Conservation (phyloP, 2,329 filamentous ascomycete genomes). For the Penicillium sp. region DNA sequence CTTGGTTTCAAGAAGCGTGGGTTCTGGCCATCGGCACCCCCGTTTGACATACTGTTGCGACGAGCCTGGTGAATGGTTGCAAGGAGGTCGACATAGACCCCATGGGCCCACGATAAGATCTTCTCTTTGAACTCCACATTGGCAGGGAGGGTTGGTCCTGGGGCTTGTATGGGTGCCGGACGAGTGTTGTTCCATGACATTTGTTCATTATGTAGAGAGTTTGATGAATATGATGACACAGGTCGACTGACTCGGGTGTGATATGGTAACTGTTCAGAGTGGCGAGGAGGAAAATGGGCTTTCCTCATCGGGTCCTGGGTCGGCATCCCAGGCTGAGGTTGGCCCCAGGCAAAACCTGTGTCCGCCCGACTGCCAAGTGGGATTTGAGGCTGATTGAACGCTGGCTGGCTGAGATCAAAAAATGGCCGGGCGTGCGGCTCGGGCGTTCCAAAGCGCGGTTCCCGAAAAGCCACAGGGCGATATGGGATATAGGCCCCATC, state of each 20-base stretch:
- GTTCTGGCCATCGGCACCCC: constrained; percentile 39
- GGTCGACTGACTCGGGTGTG: constrained; percentile 29
- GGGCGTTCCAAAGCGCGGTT: constrained; percentile 47
- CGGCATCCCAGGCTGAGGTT: constrained; percentile 26
- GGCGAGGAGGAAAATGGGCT: constrained; percentile 38
- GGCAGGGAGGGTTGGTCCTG: constrained; percentile 24
- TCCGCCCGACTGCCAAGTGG: constrained; percentile 28
- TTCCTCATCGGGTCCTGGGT: constrained; percentile 33
- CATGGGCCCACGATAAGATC: constrained; percentile 67
- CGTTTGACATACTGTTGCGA: constrained; percentile 50
- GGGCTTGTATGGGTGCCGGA: constrained; percentile 23
- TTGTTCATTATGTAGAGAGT: constrained; percentile 22
- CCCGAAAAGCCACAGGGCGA: constrained; percentile 57
- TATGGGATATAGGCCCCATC: constrained; percentile 63
- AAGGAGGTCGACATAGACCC: constrained; percentile 69
- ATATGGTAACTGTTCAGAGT: constrained; percentile 35
- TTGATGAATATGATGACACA: constrained; percentile 16
- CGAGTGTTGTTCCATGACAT: constrained; percentile 27
- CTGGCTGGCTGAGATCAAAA: constrained; percentile 31
- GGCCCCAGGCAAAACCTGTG: constrained; percentile 33
- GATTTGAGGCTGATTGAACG: constrained; percentile 29
- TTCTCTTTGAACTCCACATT: constrained; percentile 65
- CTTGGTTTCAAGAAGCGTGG: constrained; percentile 52
- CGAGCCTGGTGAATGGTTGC: constrained; percentile 60
- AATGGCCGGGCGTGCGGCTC: constrained; percentile 24